Conservation (phyloP, 345 rosid species). For the Syzygium oleosum region DNA sequence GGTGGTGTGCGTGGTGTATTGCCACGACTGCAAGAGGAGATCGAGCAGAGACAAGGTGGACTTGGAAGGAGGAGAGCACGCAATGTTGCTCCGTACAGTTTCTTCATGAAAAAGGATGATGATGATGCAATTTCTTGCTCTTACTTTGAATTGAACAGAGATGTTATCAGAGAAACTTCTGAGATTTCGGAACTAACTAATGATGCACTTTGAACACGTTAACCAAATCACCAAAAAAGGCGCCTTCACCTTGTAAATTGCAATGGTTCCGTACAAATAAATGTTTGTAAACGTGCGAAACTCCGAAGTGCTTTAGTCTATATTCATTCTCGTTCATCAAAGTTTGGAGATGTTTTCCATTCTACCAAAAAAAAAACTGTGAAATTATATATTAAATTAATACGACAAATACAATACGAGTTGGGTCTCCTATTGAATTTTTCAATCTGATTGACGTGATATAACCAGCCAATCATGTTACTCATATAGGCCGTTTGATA, state of each 20-base stretch:
- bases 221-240: too few relatives aligned
- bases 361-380: too few relatives aligned
- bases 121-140: background rate
- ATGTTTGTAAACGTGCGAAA: background rate
- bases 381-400: background rate
- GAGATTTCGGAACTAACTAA: background rate
- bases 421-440: too few relatives aligned
- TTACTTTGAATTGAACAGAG: background rate
- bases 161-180: background rate
- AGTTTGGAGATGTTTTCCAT: background rate
- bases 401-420: too few relatives aligned
- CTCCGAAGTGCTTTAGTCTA: background rate
- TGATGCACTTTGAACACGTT: too few relatives aligned
- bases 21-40: background rate
- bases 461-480: background rate
- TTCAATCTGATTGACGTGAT: background rate
- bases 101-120: background rate
- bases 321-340: background rate
- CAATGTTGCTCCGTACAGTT: background rate
- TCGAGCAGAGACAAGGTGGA: background rate
- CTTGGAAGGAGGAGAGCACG: background rate
- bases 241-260: background rate
- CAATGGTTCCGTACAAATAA: background rate
- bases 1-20: background rate
- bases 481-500: rapidly evolving